Evolutionary conservation across 345 rosid genomes (phyloP), one percentile per base, ranked within the genome.

Genomic region (Citrus trifoliata): DNA sequence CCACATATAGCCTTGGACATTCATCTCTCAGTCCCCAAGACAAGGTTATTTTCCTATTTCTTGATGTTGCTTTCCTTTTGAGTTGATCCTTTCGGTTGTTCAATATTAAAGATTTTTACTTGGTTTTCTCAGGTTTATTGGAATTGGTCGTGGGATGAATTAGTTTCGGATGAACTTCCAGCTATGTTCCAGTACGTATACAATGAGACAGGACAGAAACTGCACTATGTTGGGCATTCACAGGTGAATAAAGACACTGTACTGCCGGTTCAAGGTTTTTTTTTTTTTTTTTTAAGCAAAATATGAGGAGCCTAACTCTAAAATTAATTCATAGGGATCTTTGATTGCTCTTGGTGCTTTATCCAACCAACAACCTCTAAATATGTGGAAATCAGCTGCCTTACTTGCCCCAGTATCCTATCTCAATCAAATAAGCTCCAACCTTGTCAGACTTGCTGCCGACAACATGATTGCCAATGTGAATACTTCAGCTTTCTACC

Each of bases 131-230:
- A 89, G 95, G 86, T 81, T 10, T 89, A 75, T 18, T 89, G 95
- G 91, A 76, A 80, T 28, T 91, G 95, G 95, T 76, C 95, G 0
- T 88, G 92, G 92, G 90, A 91, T 35, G 88, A 87, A 78, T 30
- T 88, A 60, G 86, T 67, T n/a, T 70, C 87, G 4, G 82, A 65
- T 69, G 92, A 91, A 69, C 90, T 89, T 76, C 88, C 95, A 10
- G 89, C 90, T 7, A 76, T 80, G n/a, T 63, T 88, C 69, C 78
- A 80, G 33, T 85, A 89, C 38, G 87, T 89, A 28, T 55, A 82
- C 30, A 60, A 78, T 33, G 79, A 80, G 33, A 82, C 90, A 0
- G 86, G 85, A 37, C 88, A 87, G 80, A 85, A 82, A 32, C 77
- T 89, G 73, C 92, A 89, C 79, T 84, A 84, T 56, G 86, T 87